These are phyloP conservation scores for Mariannaea elegans DNA, from an alignment of 2,329 filamentous ascomycete genomes.

Conservation along the genomic window DNA sequence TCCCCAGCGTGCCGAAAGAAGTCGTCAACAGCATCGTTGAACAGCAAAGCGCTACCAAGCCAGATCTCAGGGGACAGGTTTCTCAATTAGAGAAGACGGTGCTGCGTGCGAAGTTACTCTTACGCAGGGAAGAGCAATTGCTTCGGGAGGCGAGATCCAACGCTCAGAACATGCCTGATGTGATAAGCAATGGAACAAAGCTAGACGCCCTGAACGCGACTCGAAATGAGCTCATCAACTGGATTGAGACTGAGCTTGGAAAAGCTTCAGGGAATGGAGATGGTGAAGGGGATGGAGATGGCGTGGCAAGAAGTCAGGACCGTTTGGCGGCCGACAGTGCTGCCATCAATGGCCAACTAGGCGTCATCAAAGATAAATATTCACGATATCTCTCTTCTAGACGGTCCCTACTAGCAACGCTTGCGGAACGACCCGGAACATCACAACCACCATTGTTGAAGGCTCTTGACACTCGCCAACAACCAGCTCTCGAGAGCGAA, in stretches of 20 bases:
- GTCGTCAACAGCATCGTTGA: slow-evolving; percentile 60
- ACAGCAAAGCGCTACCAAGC: slow-evolving; percentile 49
- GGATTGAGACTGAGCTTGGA: slow-evolving; percentile 70
- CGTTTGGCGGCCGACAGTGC: slow-evolving; percentile 34
- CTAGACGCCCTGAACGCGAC: slow-evolving; percentile 64
- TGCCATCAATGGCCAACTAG: slow-evolving; percentile 51
- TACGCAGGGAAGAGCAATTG: slow-evolving; percentile 65
- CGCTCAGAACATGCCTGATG: slow-evolving; percentile 47
- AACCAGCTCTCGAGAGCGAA: slow-evolving; percentile 21
- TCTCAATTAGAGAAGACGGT: slow-evolving; percentile 66
- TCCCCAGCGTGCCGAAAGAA: slow-evolving; percentile 62
- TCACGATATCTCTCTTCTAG: slow-evolving; percentile 60
- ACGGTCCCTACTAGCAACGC: slow-evolving; percentile 55
- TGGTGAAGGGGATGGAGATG: slow-evolving; percentile 37
- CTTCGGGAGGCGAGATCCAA: slow-evolving; percentile 57
- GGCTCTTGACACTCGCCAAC: slow-evolving; percentile 13
- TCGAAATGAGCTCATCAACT: slow-evolving; percentile 68
- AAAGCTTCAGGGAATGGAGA: slow-evolving; percentile 56
- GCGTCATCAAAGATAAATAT: slow-evolving; percentile 63
- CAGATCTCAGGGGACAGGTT: slow-evolving; percentile 58
- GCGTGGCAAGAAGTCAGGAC: slow-evolving; percentile 35
- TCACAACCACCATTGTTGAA: slow-evolving; percentile 36
- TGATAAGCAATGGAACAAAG: slow-evolving; percentile 51
- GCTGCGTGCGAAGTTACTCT: slow-evolving; percentile 64
- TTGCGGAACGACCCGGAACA: slow-evolving; percentile 45